These are phyloP conservation scores for Wickerhamomyces strasburgensis DNA, from an alignment of 805 yeast species.

Conservation along the genomic window DNA sequence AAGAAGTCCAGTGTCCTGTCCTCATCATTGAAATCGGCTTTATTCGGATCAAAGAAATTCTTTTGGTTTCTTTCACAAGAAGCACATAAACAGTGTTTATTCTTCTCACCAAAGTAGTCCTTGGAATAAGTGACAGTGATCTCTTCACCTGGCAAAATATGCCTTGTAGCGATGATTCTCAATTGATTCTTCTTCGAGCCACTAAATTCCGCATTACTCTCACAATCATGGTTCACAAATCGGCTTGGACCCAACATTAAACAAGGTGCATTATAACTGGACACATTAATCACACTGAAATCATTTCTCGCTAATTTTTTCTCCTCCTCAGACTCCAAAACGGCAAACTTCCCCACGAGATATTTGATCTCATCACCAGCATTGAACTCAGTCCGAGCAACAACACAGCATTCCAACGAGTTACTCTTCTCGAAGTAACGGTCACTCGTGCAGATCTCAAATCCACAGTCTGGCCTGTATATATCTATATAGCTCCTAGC, in stretches of 20 bases:
- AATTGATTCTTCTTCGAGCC: conserved; percentile 26
- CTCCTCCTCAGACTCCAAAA: conserved; percentile 30
- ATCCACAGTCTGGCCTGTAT: conserved; percentile 34
- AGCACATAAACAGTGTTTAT: conserved; percentile 40
- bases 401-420: conserved; percentile 30
- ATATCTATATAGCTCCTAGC: conserved; percentile 31
- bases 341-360: conserved; percentile 35
- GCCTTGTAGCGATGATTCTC: conserved; percentile 29
- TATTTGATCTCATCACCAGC: conserved; percentile 30
- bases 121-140: conserved; percentile 39
- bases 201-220: conserved; percentile 35
- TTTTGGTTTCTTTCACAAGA: conserved; percentile 32
- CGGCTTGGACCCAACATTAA: conserved; percentile 45
- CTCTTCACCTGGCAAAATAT: conserved; percentile 40
- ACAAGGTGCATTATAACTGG: conserved; percentile 27
- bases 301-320: conserved; percentile 31
- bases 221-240: conserved; percentile 44
- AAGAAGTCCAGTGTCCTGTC: conserved; percentile 1
- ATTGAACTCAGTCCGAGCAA: conserved; percentile 29
- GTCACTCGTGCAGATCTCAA: conserved; percentile 38
- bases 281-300: conserved; percentile 37
- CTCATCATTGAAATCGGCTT: conserved; percentile 9
- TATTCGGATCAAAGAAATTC: conserved; percentile 28
- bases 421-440: conserved; percentile 27
- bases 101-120: conserved; percentile 38